phyloP scores from a whole-genome alignment of 805 yeast species.

The Saccharomycopsis schoenii region DNA sequence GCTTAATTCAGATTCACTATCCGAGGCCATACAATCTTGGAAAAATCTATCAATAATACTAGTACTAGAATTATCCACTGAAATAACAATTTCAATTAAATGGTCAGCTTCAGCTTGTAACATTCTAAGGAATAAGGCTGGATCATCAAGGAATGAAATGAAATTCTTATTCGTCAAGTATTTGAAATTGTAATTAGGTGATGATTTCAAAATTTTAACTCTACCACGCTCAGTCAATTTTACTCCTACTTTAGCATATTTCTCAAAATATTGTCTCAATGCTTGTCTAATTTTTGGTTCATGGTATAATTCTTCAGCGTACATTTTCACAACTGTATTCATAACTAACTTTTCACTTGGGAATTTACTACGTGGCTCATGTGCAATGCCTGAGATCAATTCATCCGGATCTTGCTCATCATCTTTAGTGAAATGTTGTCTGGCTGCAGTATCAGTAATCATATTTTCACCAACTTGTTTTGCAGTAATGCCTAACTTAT shows the following conservation, averaged over 20 bases:
- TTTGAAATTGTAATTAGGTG: conserved; percentile 82
- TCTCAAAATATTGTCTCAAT: conserved; percentile 51
- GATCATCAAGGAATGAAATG: conserved; percentile 60
- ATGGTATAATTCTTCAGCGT: conserved; percentile 69
- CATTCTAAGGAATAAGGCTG: conserved; percentile 83
- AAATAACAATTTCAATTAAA: conserved; percentile 12
- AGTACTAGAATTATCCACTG: conserved; percentile 14
- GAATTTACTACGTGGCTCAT: conserved; percentile 35
- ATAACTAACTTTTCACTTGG: conserved; percentile 52
- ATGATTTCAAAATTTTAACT: conserved; percentile 64
- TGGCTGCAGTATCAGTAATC: conserved; percentile 38
- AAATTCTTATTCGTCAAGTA: conserved; percentile 79
- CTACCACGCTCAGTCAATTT: conserved; percentile 77
- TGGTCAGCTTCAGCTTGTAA: conserved; percentile 67
- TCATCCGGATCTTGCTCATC: conserved; percentile 50
- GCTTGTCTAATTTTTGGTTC: conserved; percentile 72
- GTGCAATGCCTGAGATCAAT: conserved; percentile 47
- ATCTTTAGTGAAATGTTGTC: conserved; percentile 67
- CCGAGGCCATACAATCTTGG: conserved; percentile 54
- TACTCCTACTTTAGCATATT: conserved; percentile 60
- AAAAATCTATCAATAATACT: conserved; percentile 36
- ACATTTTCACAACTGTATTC: conserved; percentile 64
- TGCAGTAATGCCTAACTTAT: conserved; percentile 68
- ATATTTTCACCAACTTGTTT: conserved; percentile 78
- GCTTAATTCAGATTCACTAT: conserved; percentile 67